Evolutionary conservation across 2,329 filamentous ascomycete genomes (phyloP).

Genomic region (Xylariaceae sp.): DNA sequence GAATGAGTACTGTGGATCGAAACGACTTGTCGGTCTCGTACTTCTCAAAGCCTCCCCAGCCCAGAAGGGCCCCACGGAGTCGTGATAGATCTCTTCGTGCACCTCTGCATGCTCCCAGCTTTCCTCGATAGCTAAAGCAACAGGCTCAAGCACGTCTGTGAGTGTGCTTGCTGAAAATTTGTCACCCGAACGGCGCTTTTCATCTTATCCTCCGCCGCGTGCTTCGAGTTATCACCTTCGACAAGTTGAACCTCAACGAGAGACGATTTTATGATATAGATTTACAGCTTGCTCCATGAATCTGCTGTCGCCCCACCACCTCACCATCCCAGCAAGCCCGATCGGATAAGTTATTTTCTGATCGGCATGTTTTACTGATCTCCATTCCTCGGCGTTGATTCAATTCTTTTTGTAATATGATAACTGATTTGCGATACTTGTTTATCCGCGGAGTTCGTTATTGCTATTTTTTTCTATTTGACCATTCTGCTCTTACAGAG

Average conservation of each 20-base stretch:
- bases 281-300: conserved; percentile 32
- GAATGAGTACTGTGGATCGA: not conserved
- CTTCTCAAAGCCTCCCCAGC: conserved; percentile 1
- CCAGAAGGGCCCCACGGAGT: not conserved
- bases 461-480: conserved; percentile 18
- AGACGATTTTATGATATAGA: conserved; percentile 47
- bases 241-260: conserved; percentile 38
- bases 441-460: conserved; percentile 24
- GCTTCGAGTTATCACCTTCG: conserved; percentile 34
- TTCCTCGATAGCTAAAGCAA: not conserved
- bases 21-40: not conserved
- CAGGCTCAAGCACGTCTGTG: conserved; percentile 2
- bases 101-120: conserved; percentile 1
- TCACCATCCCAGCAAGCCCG: conserved; percentile 5
- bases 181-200: conserved; percentile 7
- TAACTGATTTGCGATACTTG: conserved; percentile 34
- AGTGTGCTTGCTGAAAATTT: conserved; percentile 8
- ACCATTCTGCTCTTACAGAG: conserved; percentile 6
- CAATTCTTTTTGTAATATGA: conserved; percentile 44
- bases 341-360: conserved; percentile 13
- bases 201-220: conserved; percentile 13
- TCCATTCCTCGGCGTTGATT: conserved; percentile 28
- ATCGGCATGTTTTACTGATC: conserved; percentile 23
- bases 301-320: conserved; percentile 18
- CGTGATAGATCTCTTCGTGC: not conserved